Conservation (phyloP, 306 rosid genomes). For the Ormosia semicastrata region DNA sequence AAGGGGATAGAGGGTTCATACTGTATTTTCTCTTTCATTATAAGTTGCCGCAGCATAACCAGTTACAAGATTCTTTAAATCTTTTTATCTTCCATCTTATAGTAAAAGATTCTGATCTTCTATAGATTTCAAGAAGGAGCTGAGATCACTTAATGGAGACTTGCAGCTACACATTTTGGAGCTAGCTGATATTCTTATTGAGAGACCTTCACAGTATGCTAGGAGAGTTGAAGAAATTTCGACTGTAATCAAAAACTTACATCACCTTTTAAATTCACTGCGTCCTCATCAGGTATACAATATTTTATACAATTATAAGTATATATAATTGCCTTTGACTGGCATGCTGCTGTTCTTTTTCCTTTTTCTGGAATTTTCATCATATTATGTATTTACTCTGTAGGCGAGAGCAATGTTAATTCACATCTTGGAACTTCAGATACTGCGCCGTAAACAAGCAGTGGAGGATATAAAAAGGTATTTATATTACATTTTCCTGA, state of each 20-base stretch:
- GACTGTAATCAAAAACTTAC: constrained; percentile 84
- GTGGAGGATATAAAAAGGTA: constrained; percentile 93
- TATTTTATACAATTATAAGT: background rate
- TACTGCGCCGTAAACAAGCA: constrained; percentile 86
- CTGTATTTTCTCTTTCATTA: background rate
- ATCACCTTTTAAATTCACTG: constrained; percentile 85
- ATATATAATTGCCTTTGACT: background rate
- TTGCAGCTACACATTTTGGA: constrained; percentile 84
- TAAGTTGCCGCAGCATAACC: background rate
- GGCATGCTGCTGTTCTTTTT: background rate
- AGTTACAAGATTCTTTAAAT: background rate
- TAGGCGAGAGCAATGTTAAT: constrained; percentile 89
- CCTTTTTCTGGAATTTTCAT: background rate
- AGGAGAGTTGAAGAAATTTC: constrained; percentile 97
- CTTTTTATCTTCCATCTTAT: background rate
- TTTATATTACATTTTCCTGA: background rate
- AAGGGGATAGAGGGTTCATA: background rate
- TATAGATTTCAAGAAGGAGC: constrained; percentile 84
- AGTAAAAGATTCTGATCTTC: background rate
- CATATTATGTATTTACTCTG: constrained; percentile 18
- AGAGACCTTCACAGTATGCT: constrained; percentile 93
- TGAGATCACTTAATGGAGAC: constrained; percentile 85
- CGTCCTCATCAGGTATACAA: constrained; percentile 84
- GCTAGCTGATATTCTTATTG: constrained; percentile 92
- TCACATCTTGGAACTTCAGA: constrained; percentile 88